Evolutionary conservation across 768 basidiomycete genomes (phyloP), one percentile per base, ranked within the genome.

Genomic region (Panaeolus cyanescens): DNA sequence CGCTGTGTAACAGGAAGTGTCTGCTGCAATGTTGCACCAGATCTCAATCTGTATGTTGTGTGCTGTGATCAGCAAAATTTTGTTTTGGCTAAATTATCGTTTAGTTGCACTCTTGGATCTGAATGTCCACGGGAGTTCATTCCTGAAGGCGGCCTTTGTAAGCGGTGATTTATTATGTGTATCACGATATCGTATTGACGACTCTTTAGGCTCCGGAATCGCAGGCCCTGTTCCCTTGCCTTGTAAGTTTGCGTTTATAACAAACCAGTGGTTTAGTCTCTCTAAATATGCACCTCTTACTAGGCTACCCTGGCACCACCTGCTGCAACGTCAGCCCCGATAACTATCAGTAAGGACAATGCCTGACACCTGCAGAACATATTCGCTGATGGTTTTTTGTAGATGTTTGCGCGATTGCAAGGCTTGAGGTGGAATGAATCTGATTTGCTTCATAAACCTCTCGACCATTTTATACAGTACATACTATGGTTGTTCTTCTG

Each of bases 321-420:
- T 72, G 71, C 63, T 70, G 68, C 68, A 56, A 58, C 39, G 32
- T 68, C 25, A 53, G 55, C 55, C 68, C 71, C 10, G 69, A 72
- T 28, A 56, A 58, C 39, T 60, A 64, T 8, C 45, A 60, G 71
- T 72, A 53, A 59, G 64, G 59, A 12, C 37, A 30, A 22, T 31
- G 20, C 45, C 1, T 3, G 5, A 19, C 10, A 28, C 8, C 7
- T 30, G 7, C 7, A 42, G 20, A 13, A 9, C 12, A 12, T 50
- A 6, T 50, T 9, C 30, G 8, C 10, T 30, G 45, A 50, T 15
- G 0, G 30, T 28, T 28, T 50, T 50, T 5, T 50, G n/a, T n/a
- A 50, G 45, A 28, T 50, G 45, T 15, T 50, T 50, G 45, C 22
- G 45, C n/a, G 25, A 50, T 30, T 50, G 45, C 45, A 50, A 28